Conservation (phyloP, 2,329 filamentous ascomycete species). For the Colletotrichum navitas region DNA sequence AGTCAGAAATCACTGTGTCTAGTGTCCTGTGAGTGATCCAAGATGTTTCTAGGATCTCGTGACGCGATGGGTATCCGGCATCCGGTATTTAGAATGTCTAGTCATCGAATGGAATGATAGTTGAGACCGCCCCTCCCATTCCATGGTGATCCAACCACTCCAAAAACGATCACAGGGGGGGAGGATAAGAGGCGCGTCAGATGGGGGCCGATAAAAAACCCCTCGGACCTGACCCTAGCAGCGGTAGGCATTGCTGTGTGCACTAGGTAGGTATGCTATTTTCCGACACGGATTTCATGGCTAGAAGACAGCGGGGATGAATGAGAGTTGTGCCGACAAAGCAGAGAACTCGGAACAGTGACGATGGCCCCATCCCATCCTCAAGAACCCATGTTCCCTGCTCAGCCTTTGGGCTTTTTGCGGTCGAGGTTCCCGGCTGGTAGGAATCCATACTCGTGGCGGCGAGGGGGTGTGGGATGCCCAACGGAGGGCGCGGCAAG, state of each 20-base stretch:
- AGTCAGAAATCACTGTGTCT: neutral
- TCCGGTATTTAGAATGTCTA: conserved; percentile 26
- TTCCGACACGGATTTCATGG: conserved; percentile 13
- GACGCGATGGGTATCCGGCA: neutral
- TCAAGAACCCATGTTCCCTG: conserved; percentile 32
- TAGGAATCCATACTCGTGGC: conserved; percentile 32
- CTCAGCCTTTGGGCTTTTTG: conserved; percentile 30
- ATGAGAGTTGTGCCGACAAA: neutral
- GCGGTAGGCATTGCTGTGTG: neutral
- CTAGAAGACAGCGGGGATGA: conserved; percentile 1
- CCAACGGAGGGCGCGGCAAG: conserved; percentile 30
- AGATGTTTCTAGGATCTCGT: conserved; percentile 22
- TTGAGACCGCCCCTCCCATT: conserved; percentile 32
- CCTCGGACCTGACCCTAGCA: conserved; percentile 23
- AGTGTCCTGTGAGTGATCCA: conserved; percentile 23
- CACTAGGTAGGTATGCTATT: neutral
- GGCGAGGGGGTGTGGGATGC: conserved; percentile 34
- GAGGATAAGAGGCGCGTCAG: neutral
- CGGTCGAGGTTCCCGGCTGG: conserved; percentile 35
- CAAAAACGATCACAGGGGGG: neutral
- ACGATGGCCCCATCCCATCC: conserved; percentile 7
- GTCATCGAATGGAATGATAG: conserved; percentile 26
- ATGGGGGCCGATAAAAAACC: no score
- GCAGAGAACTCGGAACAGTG: conserved; percentile 4
- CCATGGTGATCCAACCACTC: conserved; percentile 12